Percentiles rank a stretch among this genome's conserved stretches.
phyloP scores from a whole-genome alignment of 441 rosid species.

The Adansonia madagascariensis region DNA sequence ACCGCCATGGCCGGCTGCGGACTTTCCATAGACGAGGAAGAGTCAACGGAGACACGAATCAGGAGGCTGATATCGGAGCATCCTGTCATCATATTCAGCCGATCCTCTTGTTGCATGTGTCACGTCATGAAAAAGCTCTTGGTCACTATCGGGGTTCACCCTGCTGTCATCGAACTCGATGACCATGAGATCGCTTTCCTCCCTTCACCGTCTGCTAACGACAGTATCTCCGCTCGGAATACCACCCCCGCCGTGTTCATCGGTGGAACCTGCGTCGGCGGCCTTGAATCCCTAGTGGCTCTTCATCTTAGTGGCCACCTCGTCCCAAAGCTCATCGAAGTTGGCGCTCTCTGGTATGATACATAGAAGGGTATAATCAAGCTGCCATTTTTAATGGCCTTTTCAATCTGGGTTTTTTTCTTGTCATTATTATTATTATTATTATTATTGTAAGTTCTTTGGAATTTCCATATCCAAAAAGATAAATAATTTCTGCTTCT shows the following conservation, averaged over 20 bases:
- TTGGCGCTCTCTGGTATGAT: slow-evolving; percentile 56
- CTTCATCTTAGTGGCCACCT: slow-evolving; percentile 86
- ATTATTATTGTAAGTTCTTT: not conserved
- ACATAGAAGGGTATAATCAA: slow-evolving; percentile 23
- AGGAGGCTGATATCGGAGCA: slow-evolving; percentile 82
- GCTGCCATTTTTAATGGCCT: slow-evolving; percentile 12
- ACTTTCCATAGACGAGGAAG: slow-evolving; percentile 74
- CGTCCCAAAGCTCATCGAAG: slow-evolving; percentile 81
- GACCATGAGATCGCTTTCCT: slow-evolving; percentile 81
- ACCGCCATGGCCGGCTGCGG: too few species aligned
- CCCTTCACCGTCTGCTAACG: slow-evolving; percentile 34
- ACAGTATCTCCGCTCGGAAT: slow-evolving; percentile 28
- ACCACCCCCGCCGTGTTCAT: slow-evolving; percentile 71
- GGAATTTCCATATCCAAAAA: slow-evolving; percentile 25
- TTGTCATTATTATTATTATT: slow-evolving; percentile 10
- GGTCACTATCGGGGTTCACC: slow-evolving; percentile 73
- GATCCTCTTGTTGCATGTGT: slow-evolving; percentile 92
- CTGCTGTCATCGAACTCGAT: slow-evolving; percentile 91
- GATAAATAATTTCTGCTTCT: slow-evolving; percentile 18
- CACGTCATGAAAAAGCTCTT: slow-evolving; percentile 89
- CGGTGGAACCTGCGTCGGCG: slow-evolving; percentile 78
- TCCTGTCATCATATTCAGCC: slow-evolving; percentile 84
- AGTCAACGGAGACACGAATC: slow-evolving; percentile 71
- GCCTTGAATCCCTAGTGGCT: slow-evolving; percentile 85
- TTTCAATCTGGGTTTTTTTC: not conserved